phyloP scores from a whole-genome alignment of 2,329 filamentous ascomycete species.

The Paracoccidioides brasiliensis region DNA sequence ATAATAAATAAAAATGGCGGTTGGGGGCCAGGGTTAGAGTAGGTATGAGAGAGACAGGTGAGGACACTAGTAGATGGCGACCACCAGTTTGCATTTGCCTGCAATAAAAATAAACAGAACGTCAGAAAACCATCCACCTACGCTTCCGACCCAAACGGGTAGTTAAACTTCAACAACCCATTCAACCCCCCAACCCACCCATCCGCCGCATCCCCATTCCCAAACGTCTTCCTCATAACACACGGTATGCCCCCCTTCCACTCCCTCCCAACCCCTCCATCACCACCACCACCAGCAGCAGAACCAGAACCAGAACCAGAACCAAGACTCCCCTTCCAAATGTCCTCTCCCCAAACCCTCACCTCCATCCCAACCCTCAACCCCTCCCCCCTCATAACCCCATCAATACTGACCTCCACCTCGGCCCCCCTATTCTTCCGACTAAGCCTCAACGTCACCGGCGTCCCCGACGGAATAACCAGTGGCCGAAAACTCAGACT shows the following conservation, averaged over 20 bases:
- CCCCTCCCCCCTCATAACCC: conserved; percentile 50
- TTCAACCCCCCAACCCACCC: conserved; percentile 95
- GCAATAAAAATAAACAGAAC: not conserved
- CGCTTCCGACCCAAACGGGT: conserved; percentile 70
- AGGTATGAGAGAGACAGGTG: not conserved
- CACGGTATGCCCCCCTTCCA: not conserved
- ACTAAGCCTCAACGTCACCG: conserved; percentile 62
- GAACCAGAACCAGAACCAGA: conserved; percentile 63
- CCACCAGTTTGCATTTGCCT: not conserved
- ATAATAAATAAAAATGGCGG: too few relatives aligned
- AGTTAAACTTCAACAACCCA: conserved; percentile 89
- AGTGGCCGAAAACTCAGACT: conserved; percentile 85
- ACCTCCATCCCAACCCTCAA: conserved; percentile 71
- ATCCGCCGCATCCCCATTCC: conserved; percentile 51
- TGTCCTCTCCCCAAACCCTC: conserved; percentile 73
- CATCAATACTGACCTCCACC: conserved; percentile 68
- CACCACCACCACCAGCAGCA: conserved; percentile 88
- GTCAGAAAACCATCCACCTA: not conserved
- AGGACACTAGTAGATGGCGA: not conserved
- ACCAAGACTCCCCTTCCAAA: conserved; percentile 38
- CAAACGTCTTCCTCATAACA: too few relatives aligned
- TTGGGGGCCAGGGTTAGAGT: too few relatives aligned
- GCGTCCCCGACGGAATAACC: conserved; percentile 55
- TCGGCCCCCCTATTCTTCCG: conserved; percentile 65
- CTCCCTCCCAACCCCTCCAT: conserved; percentile 37